Base-by-base conservation (phyloP, 345 rosid genomes). In the Sonneratia caseolaris region DNA sequence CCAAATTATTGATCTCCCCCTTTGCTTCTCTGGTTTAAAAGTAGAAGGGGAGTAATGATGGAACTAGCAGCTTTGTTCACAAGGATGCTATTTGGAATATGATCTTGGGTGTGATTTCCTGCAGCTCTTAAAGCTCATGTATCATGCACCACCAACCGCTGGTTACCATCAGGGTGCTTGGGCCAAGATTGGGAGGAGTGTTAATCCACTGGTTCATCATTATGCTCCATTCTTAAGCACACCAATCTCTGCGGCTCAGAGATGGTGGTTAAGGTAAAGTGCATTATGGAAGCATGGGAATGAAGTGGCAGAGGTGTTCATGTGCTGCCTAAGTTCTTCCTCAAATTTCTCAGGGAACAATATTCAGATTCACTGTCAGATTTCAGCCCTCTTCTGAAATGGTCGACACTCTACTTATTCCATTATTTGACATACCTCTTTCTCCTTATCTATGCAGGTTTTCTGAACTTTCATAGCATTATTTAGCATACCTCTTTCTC, bases 111-210 rank as follows among this genome's bases (percentile, higher is more conserved):
- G 3, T 48, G 45, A n/a, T 76, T 66, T 61, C 0, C 77, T 75
- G 70, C 89, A 95, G 98, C 87, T 92, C 21, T 66, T 95, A 88
- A 95, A 95, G 86, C 94, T 90, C 76, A 92, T 95, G 99, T 86
- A 92, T 83, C 91, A 91, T 21, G 97, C 99, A 45, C 99, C 98
- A 8, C 92, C 85, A 32, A 87, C 96, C 22, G 90, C 92, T 37
- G 84, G 91, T 48, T 89, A 95, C 83, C 98, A 95, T 82, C 96
- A 84, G 64, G 90, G 93, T 65, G 96, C 81, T 13, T 95, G 99
- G 99, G 78, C 81, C 18, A 85, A 72, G 83, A 86, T 95, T 8
- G 99, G 94, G 72, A 81, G 83, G 79, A 83, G 70, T 2, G 80
- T 85, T 51, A 86, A 81, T 77, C 98, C 99, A 1, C 79, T 85